Evolutionary conservation across 2,329 filamentous ascomycete genomes (phyloP), one percentile per base, ranked within the genome.

Genomic region (Aschersonia sp.): DNA sequence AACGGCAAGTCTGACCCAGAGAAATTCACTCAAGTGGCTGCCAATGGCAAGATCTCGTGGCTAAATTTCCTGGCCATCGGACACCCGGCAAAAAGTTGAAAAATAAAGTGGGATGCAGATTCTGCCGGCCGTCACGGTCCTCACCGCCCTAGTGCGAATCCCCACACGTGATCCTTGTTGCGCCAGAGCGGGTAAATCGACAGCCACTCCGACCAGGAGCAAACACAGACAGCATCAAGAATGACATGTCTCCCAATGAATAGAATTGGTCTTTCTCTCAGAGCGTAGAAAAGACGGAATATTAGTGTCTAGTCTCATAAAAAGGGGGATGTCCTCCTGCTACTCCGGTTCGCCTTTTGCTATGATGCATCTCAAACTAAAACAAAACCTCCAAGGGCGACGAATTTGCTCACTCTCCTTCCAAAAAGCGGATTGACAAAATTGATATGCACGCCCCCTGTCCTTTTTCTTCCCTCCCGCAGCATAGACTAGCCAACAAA

Each of bases 61-160:
- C 22, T 22, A 22, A 22, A 22, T 22, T 22, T 22, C 22, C 22
- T 22, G 22, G 22, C 22, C 22, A 22, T 22, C 22, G 44, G 32
- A 40, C 41, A 30, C 44, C 40, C 35, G 45, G 40, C 44, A 42
- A 45, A 47, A 48, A 57, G 32, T 37, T 3, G 32, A 57, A 65
- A 65, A 65, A 66, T 59, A 56, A 60, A 59, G 63, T 63, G 63
- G 62, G 60, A 60, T 62, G 56, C 49, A 51, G 47, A 63, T 65
- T 65, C 62, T 65, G 62, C 62, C 62, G 53, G 51, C 41, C 47
- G 10, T 30, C 32, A 4, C 8, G 8, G 32, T 37, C 43, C 48
- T 58, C 54, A 64, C 62, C 62, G 61, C 62, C 53, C 56, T 37
- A 12, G 32, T 22, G 22, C 22, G 22, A 22, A 22, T 22, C 22